Conservation (phyloP, 345 rosid genomes). For the Salix udensis region DNA sequence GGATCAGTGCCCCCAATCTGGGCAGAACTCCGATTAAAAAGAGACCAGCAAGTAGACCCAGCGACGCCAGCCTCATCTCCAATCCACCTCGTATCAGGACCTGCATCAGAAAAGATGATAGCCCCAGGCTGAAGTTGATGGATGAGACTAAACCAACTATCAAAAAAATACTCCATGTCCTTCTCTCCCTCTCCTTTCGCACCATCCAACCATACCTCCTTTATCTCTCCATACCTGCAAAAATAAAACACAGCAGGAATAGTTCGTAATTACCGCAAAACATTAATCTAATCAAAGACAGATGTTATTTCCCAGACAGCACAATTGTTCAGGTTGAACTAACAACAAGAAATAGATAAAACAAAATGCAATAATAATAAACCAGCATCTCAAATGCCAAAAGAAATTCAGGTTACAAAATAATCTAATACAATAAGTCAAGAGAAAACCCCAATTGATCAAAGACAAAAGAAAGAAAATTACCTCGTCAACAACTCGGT, state of each 20-base stretch:
- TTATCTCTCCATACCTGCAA: conserved; percentile 76
- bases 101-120: conserved; percentile 78
- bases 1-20: conserved; percentile 57
- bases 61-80: conserved; percentile 81
- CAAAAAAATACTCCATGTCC: conserved; percentile 73
- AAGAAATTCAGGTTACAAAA: not conserved
- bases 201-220: conserved; percentile 78
- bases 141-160: conserved; percentile 72
- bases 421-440: not conserved
- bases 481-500: conserved; percentile 77
- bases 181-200: conserved; percentile 76
- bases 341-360: not conserved
- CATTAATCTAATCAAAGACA: not conserved
- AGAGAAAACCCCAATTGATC: not conserved
- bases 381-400: not conserved
- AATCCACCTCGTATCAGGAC: conserved; percentile 76
- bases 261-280: not conserved
- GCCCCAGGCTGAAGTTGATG: conserved; percentile 74
- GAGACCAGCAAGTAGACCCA: conserved; percentile 78
- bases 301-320: not conserved
- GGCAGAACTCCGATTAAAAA: conserved; percentile 57
- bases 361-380: not conserved
- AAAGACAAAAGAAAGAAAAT: not conserved
- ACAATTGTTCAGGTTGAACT: not conserved
- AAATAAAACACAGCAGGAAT: not conserved